Conservation (phyloP, 352 stramenopile genomes). For the Phytophthora nicotianae region DNA sequence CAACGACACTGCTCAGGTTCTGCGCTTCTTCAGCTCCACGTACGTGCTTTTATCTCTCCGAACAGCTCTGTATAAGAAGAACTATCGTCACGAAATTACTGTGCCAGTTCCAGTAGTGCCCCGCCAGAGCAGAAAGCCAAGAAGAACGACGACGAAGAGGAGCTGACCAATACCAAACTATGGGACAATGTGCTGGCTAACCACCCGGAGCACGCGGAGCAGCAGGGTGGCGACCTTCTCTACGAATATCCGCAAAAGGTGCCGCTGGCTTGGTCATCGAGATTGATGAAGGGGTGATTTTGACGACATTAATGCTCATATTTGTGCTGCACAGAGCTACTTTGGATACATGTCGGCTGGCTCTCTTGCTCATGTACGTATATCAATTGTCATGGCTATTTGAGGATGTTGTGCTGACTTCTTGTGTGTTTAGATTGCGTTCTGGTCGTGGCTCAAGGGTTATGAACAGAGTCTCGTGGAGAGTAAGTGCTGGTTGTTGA, state of each 20-base stretch:
- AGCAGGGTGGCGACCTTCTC: slow-evolving; percentile 69
- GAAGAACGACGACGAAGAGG: slow-evolving; percentile 42
- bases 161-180: slow-evolving; percentile 72
- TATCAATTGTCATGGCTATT: not conserved
- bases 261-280: not conserved
- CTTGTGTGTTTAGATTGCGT: slow-evolving; percentile 64
- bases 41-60: slow-evolving; percentile 17
- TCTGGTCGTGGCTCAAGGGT: slow-evolving; percentile 91
- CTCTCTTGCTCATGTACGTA: slow-evolving; percentile 73
- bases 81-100: slow-evolving; percentile 1
- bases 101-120: slow-evolving; percentile 29
- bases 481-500: slow-evolving; percentile 43
- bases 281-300: not conserved
- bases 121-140: slow-evolving; percentile 23
- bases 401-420: slow-evolving; percentile 1
- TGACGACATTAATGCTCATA: slow-evolving; percentile 6
- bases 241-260: slow-evolving; percentile 89
- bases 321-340: slow-evolving; percentile 54
- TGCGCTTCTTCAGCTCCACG: slow-evolving; percentile 49
- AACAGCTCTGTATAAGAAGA: not conserved
- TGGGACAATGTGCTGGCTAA: slow-evolving; percentile 72
- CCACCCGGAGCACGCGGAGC: slow-evolving; percentile 55
- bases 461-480: slow-evolving; percentile 85
- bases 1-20: slow-evolving; percentile 8
- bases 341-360: slow-evolving; percentile 82